phyloP scores from a whole-genome alignment of 306 rosid species.

The Pueraria montana region DNA sequence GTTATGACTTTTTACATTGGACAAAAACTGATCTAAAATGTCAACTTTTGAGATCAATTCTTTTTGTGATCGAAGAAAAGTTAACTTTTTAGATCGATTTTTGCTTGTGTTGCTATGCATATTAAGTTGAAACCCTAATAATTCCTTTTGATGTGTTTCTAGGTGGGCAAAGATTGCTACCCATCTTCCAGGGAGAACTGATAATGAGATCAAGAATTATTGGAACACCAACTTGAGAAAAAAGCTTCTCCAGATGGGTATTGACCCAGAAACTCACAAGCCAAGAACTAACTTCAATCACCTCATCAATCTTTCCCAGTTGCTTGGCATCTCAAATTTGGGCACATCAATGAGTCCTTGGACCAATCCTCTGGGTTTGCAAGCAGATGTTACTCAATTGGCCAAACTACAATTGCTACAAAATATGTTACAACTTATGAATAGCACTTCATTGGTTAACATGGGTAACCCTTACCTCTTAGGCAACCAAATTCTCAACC shows the following conservation, averaged over 20 bases:
- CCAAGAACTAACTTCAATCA: conserved; percentile 9
- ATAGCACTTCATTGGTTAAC: not conserved
- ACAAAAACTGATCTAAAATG: too few species aligned
- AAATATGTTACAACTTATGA: conserved; percentile 4
- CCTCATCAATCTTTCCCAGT: conserved; percentile 14
- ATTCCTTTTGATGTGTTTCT: not conserved
- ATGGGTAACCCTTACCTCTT: not conserved
- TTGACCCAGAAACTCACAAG: conserved; percentile 17
- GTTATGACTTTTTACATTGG: too few species aligned
- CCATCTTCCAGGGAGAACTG: conserved; percentile 18
- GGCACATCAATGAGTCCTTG: conserved; percentile 1
- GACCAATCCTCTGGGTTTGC: not conserved
- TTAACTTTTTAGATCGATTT: not conserved
- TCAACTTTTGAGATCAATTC: too few species aligned
- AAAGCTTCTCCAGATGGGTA: conserved; percentile 22
- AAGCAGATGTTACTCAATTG: conserved; percentile 3
- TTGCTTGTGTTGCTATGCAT: not conserved
- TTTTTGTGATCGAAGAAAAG: too few species aligned
- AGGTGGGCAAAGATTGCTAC: conserved; percentile 33
- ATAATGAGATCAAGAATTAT: conserved; percentile 23
- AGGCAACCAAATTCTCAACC: conserved; percentile 5
- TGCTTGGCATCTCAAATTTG: conserved; percentile 28
- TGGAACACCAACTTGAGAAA: conserved; percentile 18
- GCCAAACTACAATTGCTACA: conserved; percentile 20
- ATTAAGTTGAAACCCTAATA: not conserved